These are phyloP conservation scores for Vicia villosa DNA, from an alignment of 306 rosid genomes.

Conservation along the genomic window DNA sequence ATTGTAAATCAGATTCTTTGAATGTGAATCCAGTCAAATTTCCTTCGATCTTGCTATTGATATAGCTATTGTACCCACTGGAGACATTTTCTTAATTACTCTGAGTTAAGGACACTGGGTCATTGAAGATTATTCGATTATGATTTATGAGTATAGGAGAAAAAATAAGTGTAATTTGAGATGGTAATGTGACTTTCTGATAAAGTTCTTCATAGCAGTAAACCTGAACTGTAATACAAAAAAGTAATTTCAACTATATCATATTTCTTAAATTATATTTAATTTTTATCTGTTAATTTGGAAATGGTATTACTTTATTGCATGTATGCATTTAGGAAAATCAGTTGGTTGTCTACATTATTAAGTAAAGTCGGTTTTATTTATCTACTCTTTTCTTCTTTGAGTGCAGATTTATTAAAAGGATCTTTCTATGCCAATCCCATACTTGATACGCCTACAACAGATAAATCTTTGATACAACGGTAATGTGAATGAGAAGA, in stretches of 20 bases:
- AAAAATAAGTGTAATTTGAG: neutral
- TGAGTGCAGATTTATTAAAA: slow-evolving; percentile 73
- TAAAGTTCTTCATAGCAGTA: slow-evolving; percentile 17
- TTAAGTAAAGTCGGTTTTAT: slow-evolving; percentile 10
- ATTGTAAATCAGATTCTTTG: neutral
- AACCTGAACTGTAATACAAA: slow-evolving; percentile 5
- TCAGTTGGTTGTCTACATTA: slow-evolving; percentile 22
- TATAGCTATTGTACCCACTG: neutral
- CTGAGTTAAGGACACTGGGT: neutral
- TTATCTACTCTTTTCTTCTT: slow-evolving; percentile 11
- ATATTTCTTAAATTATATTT: neutral
- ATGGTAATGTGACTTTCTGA: neutral
- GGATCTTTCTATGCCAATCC: slow-evolving; percentile 98
- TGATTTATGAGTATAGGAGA: slow-evolving; percentile 1
- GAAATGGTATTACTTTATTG: slow-evolving; percentile 9
- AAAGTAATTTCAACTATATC: neutral
- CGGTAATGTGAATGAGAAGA: slow-evolving; percentile 47
- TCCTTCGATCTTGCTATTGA: slow-evolving; percentile 2
- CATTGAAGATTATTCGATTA: slow-evolving; percentile 21
- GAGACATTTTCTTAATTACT: neutral
- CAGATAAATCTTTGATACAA: slow-evolving; percentile 68
- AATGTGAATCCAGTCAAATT: neutral
- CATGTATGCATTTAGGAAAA: slow-evolving; percentile 25
- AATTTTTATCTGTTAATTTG: slow-evolving; percentile 15
- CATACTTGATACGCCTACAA: slow-evolving; percentile 77